Base-by-base conservation (phyloP, 257 asterid genomes). In the Solanum pennellii region DNA sequence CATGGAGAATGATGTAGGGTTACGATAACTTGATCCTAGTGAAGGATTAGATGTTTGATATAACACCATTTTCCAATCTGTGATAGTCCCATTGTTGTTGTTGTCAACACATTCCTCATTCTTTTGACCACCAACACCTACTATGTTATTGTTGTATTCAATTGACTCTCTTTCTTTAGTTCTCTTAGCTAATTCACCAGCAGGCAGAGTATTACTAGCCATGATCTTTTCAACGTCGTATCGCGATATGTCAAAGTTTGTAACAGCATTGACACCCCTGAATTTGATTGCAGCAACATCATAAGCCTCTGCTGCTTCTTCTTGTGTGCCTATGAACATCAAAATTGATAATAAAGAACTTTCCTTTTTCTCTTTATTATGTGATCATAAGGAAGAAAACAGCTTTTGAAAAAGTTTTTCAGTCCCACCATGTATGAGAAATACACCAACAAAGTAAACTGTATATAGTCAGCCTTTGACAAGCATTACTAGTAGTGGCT, bases 251-350 rank as follows among this genome's bases (percentile, higher is more conserved):
- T 91, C 93, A 85, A 92, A 92, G 87, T 92, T 92, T 0, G 94
- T 92, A 2, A 92, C 94, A 6, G 94, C 94, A 60, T 82, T 92
- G 14, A 89, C 86, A 1, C 94, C 94, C 2, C 94, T 91, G 85
- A 92, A 92, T 82, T 91, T 92, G 86, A 92, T 92, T 16, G 94
- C 94, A 44, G 94, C 94, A 65, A 92, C 88, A 42, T 92, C 94
- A 52, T 92, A 92, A 6, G 94, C 94, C 86, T 92, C 94, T 5
- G 93, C 94, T 13, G 94, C 94, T 90, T 92, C 94, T 84, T 92
- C 94, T 56, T 92, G 93, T 5, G 93, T 92, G 87, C 91, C 94
- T 92, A 86, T 9, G 45, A 45, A 76, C 18, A 47, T 82, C 4
- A 82, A 31, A 29, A 80, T 20, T 33, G 25, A 45, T 27, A 10